Evolutionary conservation across 192 early-diverging fungal genomes (phyloP).

Genomic region (Anaeromyces robustus): DNA sequence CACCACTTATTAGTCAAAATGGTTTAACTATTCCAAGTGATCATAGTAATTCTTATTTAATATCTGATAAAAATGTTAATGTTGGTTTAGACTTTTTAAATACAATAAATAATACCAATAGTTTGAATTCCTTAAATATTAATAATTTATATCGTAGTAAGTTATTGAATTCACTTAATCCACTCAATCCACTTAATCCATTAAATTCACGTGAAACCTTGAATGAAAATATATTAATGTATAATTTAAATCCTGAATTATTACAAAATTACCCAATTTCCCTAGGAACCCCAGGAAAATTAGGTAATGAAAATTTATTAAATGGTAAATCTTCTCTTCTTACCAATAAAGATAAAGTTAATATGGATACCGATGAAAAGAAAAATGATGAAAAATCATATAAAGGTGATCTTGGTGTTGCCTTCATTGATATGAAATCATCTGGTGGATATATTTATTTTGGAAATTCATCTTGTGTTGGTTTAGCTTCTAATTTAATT

Average conservation of each 20-base stretch:
- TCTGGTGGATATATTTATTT: not conserved
- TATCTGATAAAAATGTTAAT: not conserved
- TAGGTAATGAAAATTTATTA: not conserved
- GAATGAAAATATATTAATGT: not conserved
- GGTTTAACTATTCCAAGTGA: not conserved
- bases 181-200: not conserved
- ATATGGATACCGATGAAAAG: not conserved
- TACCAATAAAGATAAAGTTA: not conserved
- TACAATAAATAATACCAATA: not conserved
- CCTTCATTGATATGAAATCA: not conserved
- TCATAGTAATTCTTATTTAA: not conserved
- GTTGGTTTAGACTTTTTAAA: not conserved
- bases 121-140: not conserved
- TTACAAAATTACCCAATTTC: not conserved
- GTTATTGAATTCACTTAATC: not conserved
- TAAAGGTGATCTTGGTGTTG: not conserved
- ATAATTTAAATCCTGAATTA: not conserved
- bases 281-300: not conserved
- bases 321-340: not conserved
- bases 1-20: not conserved
- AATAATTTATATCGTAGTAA: not conserved
- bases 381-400: not conserved
- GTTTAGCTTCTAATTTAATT: not conserved
- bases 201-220: not conserved
- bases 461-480: not conserved